These are phyloP conservation scores for Solanum sparsipilum DNA, from an alignment of 257 asterid genomes.

Conservation along the genomic window DNA sequence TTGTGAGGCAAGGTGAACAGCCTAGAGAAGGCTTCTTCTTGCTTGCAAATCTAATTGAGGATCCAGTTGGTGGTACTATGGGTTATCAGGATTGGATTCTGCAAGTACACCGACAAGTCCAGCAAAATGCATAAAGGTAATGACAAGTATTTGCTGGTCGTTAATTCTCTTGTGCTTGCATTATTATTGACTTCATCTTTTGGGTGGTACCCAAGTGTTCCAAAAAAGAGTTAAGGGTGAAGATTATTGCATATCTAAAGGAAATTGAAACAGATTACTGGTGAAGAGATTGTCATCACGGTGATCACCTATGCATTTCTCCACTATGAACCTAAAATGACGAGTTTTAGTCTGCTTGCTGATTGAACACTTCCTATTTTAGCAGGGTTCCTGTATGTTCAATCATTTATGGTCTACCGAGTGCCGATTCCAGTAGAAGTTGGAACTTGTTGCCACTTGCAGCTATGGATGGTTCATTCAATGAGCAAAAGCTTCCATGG, in stretches of 20 bases:
- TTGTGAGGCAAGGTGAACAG: conserved; percentile 84
- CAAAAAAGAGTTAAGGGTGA: neutral
- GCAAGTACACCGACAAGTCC: conserved; percentile 61
- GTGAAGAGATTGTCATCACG: neutral
- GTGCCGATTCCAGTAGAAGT: neutral
- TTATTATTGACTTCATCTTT: neutral
- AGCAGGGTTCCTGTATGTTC: neutral
- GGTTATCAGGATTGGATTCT: conserved; percentile 81
- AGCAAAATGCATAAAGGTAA: conserved; percentile 50
- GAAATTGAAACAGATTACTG: neutral
- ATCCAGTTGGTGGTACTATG: conserved; percentile 42
- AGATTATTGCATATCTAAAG: neutral
- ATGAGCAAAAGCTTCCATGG: neutral
- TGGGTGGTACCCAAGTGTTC: neutral
- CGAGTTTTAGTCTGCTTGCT: neutral
- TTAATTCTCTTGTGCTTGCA: neutral
- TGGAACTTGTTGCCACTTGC: neutral
- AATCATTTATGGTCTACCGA: neutral
- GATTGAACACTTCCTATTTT: neutral
- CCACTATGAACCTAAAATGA: neutral
- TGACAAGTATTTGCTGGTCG: neutral
- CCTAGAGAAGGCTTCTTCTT: conserved; percentile 61
- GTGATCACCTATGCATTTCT: neutral
- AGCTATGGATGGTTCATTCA: neutral
- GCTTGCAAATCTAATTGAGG: conserved; percentile 60